A percentile compares a stretch with the other conserved stretches of the same genome.
phyloP scores from a whole-genome alignment of 73 alveolate genomes.

The Effrenium voratum region DNA sequence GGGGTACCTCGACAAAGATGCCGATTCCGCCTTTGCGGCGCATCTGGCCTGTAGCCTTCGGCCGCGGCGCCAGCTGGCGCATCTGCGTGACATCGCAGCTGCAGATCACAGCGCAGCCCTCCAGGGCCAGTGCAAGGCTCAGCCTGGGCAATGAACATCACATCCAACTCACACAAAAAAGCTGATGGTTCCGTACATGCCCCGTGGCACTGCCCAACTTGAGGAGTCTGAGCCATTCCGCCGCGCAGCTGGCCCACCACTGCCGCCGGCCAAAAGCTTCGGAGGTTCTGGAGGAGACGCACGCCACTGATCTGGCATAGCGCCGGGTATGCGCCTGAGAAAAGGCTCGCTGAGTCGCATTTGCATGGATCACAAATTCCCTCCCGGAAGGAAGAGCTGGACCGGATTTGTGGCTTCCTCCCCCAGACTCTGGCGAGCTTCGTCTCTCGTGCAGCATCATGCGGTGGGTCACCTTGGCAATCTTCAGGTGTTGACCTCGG shows the following conservation, averaged over 20 bases:
- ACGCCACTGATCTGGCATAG: too few species aligned
- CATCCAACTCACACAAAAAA: background rate
- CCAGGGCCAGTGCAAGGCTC: slow-evolving; percentile 39
- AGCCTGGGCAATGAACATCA: background rate
- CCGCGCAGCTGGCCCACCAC: slow-evolving; percentile 65
- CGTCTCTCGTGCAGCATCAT: slow-evolving; percentile 57
- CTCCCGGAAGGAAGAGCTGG: too few species aligned
- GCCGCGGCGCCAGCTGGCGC: too few species aligned
- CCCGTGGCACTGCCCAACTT: background rate
- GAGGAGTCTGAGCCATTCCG: background rate
- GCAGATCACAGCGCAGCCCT: slow-evolving; percentile 3
- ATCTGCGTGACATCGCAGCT: too few species aligned
- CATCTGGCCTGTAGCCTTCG: too few species aligned
- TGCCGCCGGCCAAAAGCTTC: slow-evolving; percentile 83
- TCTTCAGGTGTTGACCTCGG: slow-evolving; percentile 60
- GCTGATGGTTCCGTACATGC: background rate
- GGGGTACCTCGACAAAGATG: too few species aligned
- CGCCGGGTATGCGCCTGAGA: too few species aligned
- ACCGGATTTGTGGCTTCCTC: too few species aligned
- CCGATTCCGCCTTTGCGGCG: too few species aligned
- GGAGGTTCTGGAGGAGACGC: slow-evolving; percentile 24
- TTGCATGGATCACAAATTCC: too few species aligned
- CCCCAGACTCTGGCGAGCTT: background rate
- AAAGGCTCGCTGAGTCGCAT: too few species aligned
- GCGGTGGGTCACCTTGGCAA: slow-evolving; percentile 43